Base-by-base conservation (phyloP, 2,329 filamentous ascomycete genomes). In the Calonectria hawksworthii region DNA sequence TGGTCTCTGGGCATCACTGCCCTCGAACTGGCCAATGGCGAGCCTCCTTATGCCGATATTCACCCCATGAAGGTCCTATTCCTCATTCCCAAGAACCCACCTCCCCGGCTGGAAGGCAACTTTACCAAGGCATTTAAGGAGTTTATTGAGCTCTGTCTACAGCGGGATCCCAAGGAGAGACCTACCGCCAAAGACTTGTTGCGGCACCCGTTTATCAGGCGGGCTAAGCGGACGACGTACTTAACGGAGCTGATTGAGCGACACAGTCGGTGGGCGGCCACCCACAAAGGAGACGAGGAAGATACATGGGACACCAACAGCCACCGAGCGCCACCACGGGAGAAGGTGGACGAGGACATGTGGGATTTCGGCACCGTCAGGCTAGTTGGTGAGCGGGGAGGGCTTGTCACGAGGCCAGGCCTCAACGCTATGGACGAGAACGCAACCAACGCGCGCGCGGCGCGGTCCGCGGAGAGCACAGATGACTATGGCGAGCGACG, bases 41-140 rank as follows among this genome's bases (percentile, higher is more conserved):
- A 98, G 83, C 96, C 96, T 30, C 96, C 96, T 0, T 98, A 98
- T 82, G 95, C 96, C 73, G 96, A 98, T 81, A 98, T 98, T 64
- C 96, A 99, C 85, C 96, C 96, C 36, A 99, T 99, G 96, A 99
- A 99, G 84, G 96, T 99, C 3, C 88, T 99, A 10, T 99, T 99
- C 83, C 89, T 99, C 64, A 99, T 99, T 69, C 96, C 96, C 1
- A 99, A 98, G 86, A 98, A 98, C 82, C 92, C 95, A 0, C 94
- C 96, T 1, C 97, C 96, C 1, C 89, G 92, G 32, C 88, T 99
- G 38, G 93, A 95, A 78, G 95, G 94, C 21, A 94, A 95, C 80
- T 97, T 96, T 82, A 95, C 93, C 78, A 95, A 93, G 80, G 89
- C 92, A 0, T 97, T 96, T 86, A 96, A 96, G 83, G 95, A 96